Base-by-base conservation (phyloP, 2,329 filamentous ascomycete species). In the Hymenoscyphus scutula region DNA sequence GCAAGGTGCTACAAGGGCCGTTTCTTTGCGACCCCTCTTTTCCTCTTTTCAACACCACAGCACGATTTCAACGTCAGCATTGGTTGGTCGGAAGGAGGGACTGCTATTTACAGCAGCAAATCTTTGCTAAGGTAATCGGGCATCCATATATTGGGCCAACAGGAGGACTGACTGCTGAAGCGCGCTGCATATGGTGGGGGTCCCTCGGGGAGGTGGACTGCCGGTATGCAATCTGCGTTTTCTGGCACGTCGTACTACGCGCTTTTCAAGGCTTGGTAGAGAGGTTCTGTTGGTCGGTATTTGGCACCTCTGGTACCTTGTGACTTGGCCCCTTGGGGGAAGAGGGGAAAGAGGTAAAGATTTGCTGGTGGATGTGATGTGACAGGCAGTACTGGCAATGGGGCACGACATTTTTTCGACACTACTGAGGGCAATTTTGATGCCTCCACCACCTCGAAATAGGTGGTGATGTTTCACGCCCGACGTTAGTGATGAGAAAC, bases 211-310 rank as follows among this genome's bases (percentile, higher is more conserved):
- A 41, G 15, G 25, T 11, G 13, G 56, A 58, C 3, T 53, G 51
- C n/a, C 37, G 38, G 25, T 25, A 51, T 51, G 45, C 45, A 51
- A 25, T 51, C 41, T 58, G 60, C 60, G 60, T 48, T 23, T 62
- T 55, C 25, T 62, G 53, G 37, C 27, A 61, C 60, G 60, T 61
- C 23, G 38, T 62, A 15, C 23, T 55, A 58, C 32, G 60, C 60
- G 60, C 60, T 51, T 19, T 19, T 41, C 11, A 51, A 3, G 11
- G 13, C 34, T 51, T 51, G 45, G 23, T 51, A 23, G 11, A 51
- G 45, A 25, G 11, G 19, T 51, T 25, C 11, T 51, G 45, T 51
- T 51, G 45, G 45, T 51, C 23, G 19, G 45, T 27, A 23, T 4
- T 37, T 37, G 45, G 45, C 25, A 25, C 45, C 19, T 4, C 17